These are phyloP conservation scores for Purshia tridentata DNA, from an alignment of 306 rosid genomes.

Conservation along the genomic window DNA sequence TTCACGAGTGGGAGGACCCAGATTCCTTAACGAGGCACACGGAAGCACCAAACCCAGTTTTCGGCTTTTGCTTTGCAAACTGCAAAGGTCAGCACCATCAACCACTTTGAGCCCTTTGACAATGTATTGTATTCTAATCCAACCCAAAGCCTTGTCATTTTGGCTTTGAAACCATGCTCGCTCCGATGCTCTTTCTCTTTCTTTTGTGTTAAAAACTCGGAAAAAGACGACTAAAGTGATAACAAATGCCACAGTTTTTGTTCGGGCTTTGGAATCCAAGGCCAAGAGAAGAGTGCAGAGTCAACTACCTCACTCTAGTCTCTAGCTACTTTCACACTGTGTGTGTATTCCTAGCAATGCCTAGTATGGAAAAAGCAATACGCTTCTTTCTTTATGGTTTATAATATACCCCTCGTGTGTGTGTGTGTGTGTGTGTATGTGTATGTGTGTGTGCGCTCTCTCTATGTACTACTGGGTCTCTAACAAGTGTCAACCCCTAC, in stretches of 20 bases:
- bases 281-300: constrained; percentile 38
- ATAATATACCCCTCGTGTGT: not conserved
- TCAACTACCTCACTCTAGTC: constrained; percentile 41
- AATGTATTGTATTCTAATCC: constrained; percentile 24
- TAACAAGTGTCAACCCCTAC: constrained; percentile 47
- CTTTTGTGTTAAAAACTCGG: constrained; percentile 40
- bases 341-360: not conserved
- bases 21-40: constrained; percentile 88
- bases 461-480: not conserved
- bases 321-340: not conserved
- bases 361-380: not conserved
- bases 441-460: not conserved
- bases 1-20: constrained; percentile 33
- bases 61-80: constrained; percentile 20
- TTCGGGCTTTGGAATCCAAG: constrained; percentile 66
- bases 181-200: constrained; percentile 40
- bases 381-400: not conserved
- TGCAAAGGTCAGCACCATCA: constrained; percentile 33
- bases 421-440: constrained; percentile 17
- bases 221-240: constrained; percentile 49
- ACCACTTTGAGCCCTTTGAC: constrained; percentile 27
- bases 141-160: not conserved
- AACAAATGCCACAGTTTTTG: constrained; percentile 27
- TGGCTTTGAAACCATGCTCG: constrained; percentile 24
- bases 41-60: constrained; percentile 9